Conservation (phyloP, 208 protist species). For the Leishmania mexicana region DNA sequence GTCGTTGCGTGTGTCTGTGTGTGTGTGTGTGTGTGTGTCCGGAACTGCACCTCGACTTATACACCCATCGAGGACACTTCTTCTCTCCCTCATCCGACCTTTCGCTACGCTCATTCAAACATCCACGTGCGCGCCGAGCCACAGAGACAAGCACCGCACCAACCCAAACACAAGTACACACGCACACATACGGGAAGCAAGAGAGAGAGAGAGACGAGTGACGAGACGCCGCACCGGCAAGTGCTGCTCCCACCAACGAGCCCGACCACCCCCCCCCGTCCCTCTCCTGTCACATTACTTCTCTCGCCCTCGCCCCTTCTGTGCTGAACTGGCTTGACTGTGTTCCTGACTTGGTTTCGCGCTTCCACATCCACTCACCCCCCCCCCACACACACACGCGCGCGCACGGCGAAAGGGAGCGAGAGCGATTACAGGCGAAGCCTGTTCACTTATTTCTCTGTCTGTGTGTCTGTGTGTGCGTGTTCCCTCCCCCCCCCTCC, state of each 20-base stretch:
- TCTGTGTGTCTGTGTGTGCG: background rate
- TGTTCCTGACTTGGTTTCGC: background rate
- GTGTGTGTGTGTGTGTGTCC: background rate
- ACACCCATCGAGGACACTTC: background rate
- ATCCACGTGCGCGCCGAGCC: too few relatives aligned
- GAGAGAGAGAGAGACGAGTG: too few relatives aligned
- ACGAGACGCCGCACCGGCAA: too few relatives aligned
- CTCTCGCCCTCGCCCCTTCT: background rate
- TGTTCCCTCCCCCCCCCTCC: background rate
- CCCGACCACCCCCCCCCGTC: background rate
- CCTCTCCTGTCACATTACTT: background rate
- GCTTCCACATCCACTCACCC: too few relatives aligned
- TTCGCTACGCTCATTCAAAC: too few relatives aligned
- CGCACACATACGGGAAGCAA: too few relatives aligned
- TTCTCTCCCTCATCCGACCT: background rate
- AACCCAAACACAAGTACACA: too few relatives aligned
- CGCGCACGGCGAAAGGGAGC: background rate
- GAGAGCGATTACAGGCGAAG: background rate
- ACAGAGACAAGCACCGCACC: too few relatives aligned
- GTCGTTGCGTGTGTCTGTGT: constrained; percentile 18
- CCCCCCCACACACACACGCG: background rate
- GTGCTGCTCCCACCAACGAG: background rate
- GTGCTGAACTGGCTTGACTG: background rate
- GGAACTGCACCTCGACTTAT: background rate
- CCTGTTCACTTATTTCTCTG: background rate